Evolutionary conservation across 2,329 filamentous ascomycete genomes (phyloP).

Genomic region (Fusarium heterosporum): DNA sequence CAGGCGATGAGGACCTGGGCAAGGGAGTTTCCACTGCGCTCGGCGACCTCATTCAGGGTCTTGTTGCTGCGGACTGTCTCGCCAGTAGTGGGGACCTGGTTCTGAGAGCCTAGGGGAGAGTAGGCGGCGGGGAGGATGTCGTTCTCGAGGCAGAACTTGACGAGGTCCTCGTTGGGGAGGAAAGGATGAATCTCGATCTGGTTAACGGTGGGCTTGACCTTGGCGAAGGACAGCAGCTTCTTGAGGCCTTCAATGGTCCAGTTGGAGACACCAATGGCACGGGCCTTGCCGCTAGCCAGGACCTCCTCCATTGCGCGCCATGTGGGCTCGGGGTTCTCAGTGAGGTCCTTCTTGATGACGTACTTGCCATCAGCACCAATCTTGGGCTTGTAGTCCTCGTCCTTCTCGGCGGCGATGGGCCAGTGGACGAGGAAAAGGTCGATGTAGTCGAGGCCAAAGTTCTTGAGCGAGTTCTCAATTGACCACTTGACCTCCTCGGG

Average conservation of each 20-base stretch:
- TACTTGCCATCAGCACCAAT: slow-evolving; percentile 61
- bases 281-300: slow-evolving; percentile 54
- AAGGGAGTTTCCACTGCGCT: slow-evolving; percentile 62
- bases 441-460: slow-evolving; percentile 64
- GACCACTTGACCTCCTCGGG: slow-evolving; percentile 61
- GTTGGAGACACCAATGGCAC: slow-evolving; percentile 65
- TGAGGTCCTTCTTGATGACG: slow-evolving; percentile 60
- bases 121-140: slow-evolving; percentile 65
- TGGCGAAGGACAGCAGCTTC: slow-evolving; percentile 50
- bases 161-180: slow-evolving; percentile 60
- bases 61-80: slow-evolving; percentile 51
- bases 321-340: slow-evolving; percentile 55
- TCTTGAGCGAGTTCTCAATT: slow-evolving; percentile 60
- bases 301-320: slow-evolving; percentile 69
- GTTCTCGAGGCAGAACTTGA: slow-evolving; percentile 65
- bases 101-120: slow-evolving; percentile 72
- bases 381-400: slow-evolving; percentile 57
- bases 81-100: slow-evolving; percentile 45
- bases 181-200: slow-evolving; percentile 56
- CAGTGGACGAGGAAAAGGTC: slow-evolving; percentile 66
- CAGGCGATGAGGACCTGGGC: slow-evolving; percentile 67
- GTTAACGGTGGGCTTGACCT: slow-evolving; percentile 63
- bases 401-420: slow-evolving; percentile 59
- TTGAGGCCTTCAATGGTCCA: slow-evolving; percentile 58
- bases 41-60: slow-evolving; percentile 62